Evolutionary conservation across 441 rosid genomes (phyloP).

Genomic region (Dalechampia spathulata): DNA sequence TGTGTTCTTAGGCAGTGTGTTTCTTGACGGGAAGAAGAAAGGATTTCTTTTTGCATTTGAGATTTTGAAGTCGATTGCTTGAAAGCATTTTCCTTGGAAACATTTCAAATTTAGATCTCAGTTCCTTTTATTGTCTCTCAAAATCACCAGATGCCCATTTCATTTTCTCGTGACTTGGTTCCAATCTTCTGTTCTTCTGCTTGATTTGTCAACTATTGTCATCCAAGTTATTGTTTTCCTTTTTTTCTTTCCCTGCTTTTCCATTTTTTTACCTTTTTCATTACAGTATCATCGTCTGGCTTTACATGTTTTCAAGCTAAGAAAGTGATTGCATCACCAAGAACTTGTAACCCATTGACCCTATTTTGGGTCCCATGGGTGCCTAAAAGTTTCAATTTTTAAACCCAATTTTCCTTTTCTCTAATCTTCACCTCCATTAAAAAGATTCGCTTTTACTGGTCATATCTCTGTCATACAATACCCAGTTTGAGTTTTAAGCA

Average conservation of each 20-base stretch:
- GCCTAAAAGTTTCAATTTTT: slow-evolving; percentile 14
- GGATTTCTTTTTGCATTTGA: no score
- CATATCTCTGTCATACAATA: slow-evolving; percentile 4
- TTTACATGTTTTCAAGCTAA: slow-evolving; percentile 11
- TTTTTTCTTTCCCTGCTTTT: neutral
- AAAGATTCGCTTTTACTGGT: neutral
- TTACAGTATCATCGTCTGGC: slow-evolving; percentile 6
- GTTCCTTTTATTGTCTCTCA: neutral
- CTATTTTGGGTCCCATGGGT: slow-evolving; percentile 44
- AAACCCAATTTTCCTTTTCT: neutral
- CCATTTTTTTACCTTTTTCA: neutral
- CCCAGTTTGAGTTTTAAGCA: slow-evolving; percentile 1
- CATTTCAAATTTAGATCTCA: neutral
- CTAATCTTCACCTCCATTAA: neutral
- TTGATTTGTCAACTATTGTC: slow-evolving; percentile 12
- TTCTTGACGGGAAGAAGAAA: no score
- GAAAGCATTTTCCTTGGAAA: neutral
- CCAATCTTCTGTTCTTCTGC: slow-evolving; percentile 2
- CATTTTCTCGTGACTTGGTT: neutral
- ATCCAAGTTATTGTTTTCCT: neutral
- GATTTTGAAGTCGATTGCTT: neutral
- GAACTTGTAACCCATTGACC: slow-evolving; percentile 14
- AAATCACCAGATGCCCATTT: neutral
- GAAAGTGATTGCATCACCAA: slow-evolving; percentile 20
- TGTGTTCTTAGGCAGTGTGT: no score